Evolutionary conservation across 1,139 yeast species (phyloP).

Genomic region (Lodderomyces oxycetoniae): DNA sequence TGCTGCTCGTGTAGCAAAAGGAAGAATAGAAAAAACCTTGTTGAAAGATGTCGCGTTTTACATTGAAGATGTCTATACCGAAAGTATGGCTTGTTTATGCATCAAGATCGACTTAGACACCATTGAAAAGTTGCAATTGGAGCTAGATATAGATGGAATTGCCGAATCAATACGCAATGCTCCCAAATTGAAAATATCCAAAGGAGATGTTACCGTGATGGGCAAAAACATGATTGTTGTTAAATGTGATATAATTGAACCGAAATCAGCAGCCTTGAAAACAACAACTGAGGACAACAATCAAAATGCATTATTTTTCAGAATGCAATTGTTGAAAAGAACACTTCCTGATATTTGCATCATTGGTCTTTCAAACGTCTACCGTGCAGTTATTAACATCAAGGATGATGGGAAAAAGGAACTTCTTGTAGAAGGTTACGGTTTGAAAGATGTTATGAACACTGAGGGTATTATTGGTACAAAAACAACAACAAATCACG

Average conservation of each 20-base stretch:
- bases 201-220: slow-evolving; percentile 65
- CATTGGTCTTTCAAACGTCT: slow-evolving; percentile 84
- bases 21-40: slow-evolving; percentile 90
- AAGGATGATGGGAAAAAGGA: slow-evolving; percentile 84
- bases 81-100: slow-evolving; percentile 71
- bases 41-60: slow-evolving; percentile 81
- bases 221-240: slow-evolving; percentile 73
- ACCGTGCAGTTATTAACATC: slow-evolving; percentile 95
- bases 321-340: slow-evolving; percentile 86
- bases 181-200: slow-evolving; percentile 80
- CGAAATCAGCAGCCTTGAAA: slow-evolving; percentile 35
- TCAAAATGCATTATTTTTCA: slow-evolving; percentile 63
- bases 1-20: slow-evolving; percentile 98
- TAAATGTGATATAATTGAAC: slow-evolving; percentile 58
- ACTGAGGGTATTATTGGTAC: slow-evolving; percentile 95
- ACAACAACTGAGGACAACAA: slow-evolving; percentile 18
- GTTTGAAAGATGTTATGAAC: slow-evolving; percentile 92
- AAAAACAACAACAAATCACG: slow-evolving; percentile 85
- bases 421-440: slow-evolving; percentile 95
- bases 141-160: slow-evolving; percentile 78
- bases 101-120: slow-evolving; percentile 80
- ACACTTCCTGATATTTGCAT: slow-evolving; percentile 83
- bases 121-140: slow-evolving; percentile 85
- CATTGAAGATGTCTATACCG: slow-evolving; percentile 90
- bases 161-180: slow-evolving; percentile 79